phyloP scores from a whole-genome alignment of 2,329 filamentous ascomycete genomes.

The Chaetomium sp. region DNA sequence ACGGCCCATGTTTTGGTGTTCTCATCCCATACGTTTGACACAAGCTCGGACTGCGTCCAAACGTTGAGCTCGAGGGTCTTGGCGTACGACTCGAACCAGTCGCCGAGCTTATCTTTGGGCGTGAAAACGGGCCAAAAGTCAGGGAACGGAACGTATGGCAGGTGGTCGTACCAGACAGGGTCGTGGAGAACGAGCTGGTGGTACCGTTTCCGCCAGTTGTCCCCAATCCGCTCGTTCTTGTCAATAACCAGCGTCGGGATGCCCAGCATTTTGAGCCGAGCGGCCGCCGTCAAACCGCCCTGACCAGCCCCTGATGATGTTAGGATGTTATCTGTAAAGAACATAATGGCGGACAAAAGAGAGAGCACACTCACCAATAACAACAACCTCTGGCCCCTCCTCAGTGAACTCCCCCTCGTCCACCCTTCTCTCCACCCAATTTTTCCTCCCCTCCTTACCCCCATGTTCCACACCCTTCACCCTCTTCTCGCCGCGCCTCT shows the following conservation, averaged over 20 bases:
- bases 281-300: conserved; percentile 45
- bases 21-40: conserved; percentile 42
- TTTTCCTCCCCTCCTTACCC: conserved; percentile 38
- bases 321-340: background rate
- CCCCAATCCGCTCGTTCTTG: conserved; percentile 44
- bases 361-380: conserved; percentile 40
- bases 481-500: conserved; percentile 35
- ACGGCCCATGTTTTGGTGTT: conserved; percentile 47
- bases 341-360: background rate
- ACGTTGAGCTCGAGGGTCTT: conserved; percentile 57
- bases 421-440: conserved; percentile 45
- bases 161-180: conserved; percentile 51
- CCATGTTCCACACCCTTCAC: conserved; percentile 45
- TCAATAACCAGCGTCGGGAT: conserved; percentile 49
- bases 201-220: conserved; percentile 56
- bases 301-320: conserved; percentile 45
- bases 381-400: conserved; percentile 45
- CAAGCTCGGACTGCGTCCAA: conserved; percentile 48
- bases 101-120: conserved; percentile 60
- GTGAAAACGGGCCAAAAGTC: conserved; percentile 59
- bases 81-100: conserved; percentile 59
- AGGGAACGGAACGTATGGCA: conserved; percentile 58
- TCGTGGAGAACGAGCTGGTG: conserved; percentile 55
- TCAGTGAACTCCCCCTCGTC: conserved; percentile 42
- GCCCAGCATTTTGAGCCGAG: conserved; percentile 49